Evolutionary conservation across 495 filamentous ascomycete species (phyloP).

Genomic region (Aspergillus sparsus): DNA sequence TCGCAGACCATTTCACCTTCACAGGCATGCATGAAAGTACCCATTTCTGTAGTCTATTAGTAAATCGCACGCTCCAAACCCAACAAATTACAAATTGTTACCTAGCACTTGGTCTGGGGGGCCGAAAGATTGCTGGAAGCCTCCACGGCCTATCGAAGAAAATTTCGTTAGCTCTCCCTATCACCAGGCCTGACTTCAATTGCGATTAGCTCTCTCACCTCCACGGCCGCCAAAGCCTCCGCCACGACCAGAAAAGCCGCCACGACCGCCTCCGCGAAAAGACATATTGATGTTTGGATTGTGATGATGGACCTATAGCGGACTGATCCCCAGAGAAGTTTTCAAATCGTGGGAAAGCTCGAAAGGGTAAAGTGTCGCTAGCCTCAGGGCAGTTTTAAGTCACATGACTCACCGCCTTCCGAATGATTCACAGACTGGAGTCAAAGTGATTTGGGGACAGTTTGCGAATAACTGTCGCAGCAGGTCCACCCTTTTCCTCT

Average conservation of each 20-base stretch:
- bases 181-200: constrained; percentile 10
- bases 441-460: constrained; percentile 9
- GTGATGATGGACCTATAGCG: constrained; percentile 30
- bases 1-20: constrained; percentile 97
- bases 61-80: constrained; percentile 4
- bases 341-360: constrained; percentile 51
- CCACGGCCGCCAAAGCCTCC: constrained; percentile 49
- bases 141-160: constrained; percentile 58
- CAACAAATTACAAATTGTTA: constrained; percentile 32
- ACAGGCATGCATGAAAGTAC: constrained; percentile 85
- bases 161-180: constrained; percentile 41
- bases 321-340: constrained; percentile 44
- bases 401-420: constrained; percentile 48
- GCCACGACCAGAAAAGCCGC: constrained; percentile 52
- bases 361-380: constrained; percentile 53
- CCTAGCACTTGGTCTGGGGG: constrained; percentile 68
- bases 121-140: constrained; percentile 63
- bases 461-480: constrained; percentile 27
- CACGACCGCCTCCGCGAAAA: constrained; percentile 53
- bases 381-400: constrained; percentile 41
- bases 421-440: constrained; percentile 23
- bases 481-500: constrained; percentile 10
- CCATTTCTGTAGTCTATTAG: constrained; percentile 69
- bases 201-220: constrained; percentile 32
- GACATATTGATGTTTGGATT: constrained; percentile 48